Evolutionary conservation across 805 yeast species (phyloP), one percentile per base, ranked within the genome.

Genomic region (Wickerhamomyces chambardii): DNA sequence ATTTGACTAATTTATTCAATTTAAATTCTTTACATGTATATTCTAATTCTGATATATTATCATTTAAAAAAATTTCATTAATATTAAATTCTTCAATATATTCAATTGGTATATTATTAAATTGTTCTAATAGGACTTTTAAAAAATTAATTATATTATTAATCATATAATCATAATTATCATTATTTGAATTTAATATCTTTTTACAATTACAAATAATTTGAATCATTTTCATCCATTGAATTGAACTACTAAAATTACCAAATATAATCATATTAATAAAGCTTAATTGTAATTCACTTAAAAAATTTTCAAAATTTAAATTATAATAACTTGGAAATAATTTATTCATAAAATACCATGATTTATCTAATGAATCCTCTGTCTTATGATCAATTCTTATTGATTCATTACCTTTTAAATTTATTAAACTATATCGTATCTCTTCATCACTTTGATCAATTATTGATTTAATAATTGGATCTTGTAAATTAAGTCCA

Each of bases 231-330:
- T 59, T 62, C 35, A 70, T 63, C 89, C 89, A 82, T 44, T 80
- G 87, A 16, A 70, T 57, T 15, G 74, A 67, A 12, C 80, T 73
- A 15, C 83, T 72, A 46, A 71, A 70, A 50, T 80, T 83, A 14
- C 80, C 84, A 41, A 80, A 59, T 1, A 75, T 44, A 2, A 75
- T 46, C 30, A 68, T 60, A 36, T 69, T 58, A 1, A 77, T 34
- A 40, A 65, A 81, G 2, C 70, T 48, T 16, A 78, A 48, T 43
- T 76, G 75, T 6, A 77, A 47, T 45, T 82, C 86, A 2, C 75
- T 74, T 5, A 76, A 40, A 4, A 73, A 41, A 3, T 48, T 31
- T 1, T 47, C 48, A 15, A 30, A 44, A 35, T 50, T 63, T 17
- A 43, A 45, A 17, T 59, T 59, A 29, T 51, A 66, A 11, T 42